These are phyloP conservation scores for Pythium coloratum DNA, from an alignment of 352 stramenopile species.

Conservation along the genomic window DNA sequence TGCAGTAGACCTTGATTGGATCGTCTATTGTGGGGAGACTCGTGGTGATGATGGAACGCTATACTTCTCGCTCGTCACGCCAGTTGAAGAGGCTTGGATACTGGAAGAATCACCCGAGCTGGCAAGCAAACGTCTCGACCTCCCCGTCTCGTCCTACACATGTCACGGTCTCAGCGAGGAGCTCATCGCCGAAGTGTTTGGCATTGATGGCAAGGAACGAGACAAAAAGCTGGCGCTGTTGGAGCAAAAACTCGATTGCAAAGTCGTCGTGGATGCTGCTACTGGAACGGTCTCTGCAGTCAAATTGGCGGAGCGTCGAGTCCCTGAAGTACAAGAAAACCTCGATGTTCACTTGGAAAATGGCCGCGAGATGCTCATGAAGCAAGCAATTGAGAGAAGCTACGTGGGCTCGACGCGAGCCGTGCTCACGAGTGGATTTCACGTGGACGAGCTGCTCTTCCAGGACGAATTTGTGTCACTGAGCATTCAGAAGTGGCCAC, in stretches of 20 bases:
- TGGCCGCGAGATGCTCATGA: not conserved
- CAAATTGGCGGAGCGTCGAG: not conserved
- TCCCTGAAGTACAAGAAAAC: not conserved
- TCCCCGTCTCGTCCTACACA: not conserved
- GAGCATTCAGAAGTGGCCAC: not conserved
- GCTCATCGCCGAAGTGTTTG: not conserved
- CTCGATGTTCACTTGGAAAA: not conserved
- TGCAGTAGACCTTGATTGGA: not conserved
- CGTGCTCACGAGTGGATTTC: not conserved
- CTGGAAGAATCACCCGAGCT: not conserved
- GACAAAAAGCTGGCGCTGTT: not conserved
- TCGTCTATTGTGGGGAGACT: not conserved
- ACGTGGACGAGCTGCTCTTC: not conserved
- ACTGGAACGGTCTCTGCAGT: not conserved
- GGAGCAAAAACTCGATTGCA: not conserved
- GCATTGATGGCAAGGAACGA: not conserved
- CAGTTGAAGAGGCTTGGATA: not conserved
- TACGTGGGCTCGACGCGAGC: not conserved
- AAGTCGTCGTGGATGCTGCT: not conserved
- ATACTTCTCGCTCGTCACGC: not conserved
- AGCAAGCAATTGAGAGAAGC: not conserved
- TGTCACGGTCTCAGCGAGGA: not conserved
- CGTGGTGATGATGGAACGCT: not conserved
- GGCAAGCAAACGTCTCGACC: not conserved
- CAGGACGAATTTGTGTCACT: not conserved